phyloP scores from a whole-genome alignment of 2,329 filamentous ascomycete genomes.

The Tolypocladium pustulatum region DNA sequence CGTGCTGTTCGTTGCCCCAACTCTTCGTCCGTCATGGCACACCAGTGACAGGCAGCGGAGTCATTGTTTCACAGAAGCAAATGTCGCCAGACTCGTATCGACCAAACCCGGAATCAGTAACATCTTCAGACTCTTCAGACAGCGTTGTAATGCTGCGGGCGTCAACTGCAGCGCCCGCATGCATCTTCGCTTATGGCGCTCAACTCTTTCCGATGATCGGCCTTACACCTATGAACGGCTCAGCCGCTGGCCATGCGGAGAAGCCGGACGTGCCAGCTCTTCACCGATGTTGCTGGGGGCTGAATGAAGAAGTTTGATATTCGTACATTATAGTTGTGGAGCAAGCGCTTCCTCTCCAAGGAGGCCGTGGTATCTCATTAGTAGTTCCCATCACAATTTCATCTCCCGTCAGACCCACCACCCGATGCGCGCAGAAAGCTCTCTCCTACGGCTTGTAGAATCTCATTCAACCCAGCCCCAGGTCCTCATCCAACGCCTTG shows the following conservation, averaged over 20 bases:
- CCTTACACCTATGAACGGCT: neutral
- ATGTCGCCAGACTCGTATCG: too few species aligned
- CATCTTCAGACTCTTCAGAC: neutral
- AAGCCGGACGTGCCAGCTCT: neutral
- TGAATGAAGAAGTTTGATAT: neutral
- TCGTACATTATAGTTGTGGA: neutral
- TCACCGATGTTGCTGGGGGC: neutral
- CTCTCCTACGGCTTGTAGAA: neutral
- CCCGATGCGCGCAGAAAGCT: neutral
- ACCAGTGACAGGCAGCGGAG: neutral
- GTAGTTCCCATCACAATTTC: neutral
- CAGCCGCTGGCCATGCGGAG: neutral
- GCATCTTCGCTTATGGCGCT: neutral
- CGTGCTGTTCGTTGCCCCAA: neutral
- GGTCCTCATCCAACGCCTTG: neutral
- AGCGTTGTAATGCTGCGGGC: neutral
- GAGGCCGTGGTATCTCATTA: neutral
- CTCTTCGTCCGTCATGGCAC: neutral
- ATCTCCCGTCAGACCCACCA: neutral
- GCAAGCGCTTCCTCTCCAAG: neutral
- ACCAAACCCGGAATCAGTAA: too few species aligned
- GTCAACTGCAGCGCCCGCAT: neutral
- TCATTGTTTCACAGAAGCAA: neutral
- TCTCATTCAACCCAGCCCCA: neutral
- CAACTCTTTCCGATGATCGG: neutral